phyloP scores from a whole-genome alignment of 2,329 filamentous ascomycete genomes.

The Leptographium lundbergii region DNA sequence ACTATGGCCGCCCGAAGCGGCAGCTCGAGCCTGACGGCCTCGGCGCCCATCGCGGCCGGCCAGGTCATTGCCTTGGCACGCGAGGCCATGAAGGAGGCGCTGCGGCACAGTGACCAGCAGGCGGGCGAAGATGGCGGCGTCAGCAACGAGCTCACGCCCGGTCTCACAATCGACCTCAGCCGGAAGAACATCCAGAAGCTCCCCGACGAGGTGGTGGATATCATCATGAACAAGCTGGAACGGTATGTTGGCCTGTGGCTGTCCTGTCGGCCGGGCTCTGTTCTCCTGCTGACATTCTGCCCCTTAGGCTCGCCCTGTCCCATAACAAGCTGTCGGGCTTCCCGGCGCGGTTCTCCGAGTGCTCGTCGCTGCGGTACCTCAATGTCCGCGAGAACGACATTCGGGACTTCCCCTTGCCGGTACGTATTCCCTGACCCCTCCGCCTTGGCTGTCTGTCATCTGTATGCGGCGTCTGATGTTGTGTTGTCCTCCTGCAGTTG shows the following conservation, averaged over 20 bases:
- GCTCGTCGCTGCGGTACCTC: conserved; percentile 64
- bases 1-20: not conserved
- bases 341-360: conserved; percentile 60
- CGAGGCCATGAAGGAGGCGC: conserved; percentile 54
- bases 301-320: conserved; percentile 58
- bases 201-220: conserved; percentile 61
- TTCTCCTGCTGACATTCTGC: not conserved
- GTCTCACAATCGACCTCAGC: conserved; percentile 67
- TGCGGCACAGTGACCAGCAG: conserved; percentile 53
- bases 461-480: not conserved
- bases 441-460: not conserved
- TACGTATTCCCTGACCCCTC: conserved; percentile 19
- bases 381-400: conserved; percentile 70
- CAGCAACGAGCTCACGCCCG: conserved; percentile 50
- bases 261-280: not conserved
- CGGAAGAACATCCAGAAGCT: conserved; percentile 60
- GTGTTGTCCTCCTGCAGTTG: conserved; percentile 39
- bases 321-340: conserved; percentile 65
- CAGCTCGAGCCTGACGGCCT: conserved; percentile 29
- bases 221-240: conserved; percentile 63
- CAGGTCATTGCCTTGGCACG: conserved; percentile 54
- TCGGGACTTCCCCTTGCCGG: conserved; percentile 45
- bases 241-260: conserved; percentile 33
- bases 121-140: conserved; percentile 46
- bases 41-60: conserved; percentile 40